Evolutionary conservation across 768 basidiomycete species (phyloP).

Genomic region (Tricholoma flavovirens): DNA sequence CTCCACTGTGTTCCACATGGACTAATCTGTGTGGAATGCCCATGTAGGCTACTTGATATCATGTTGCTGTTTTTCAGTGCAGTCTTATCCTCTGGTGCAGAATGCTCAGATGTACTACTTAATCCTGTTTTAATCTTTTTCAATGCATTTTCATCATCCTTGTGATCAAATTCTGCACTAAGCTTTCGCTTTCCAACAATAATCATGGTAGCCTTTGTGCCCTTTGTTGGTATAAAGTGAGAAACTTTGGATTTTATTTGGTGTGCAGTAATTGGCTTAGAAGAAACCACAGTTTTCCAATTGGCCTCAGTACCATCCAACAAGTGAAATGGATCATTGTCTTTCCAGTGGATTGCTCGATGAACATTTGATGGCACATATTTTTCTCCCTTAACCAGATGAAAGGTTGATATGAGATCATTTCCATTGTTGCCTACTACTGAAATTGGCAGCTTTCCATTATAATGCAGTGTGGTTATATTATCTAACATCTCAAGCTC

Average conservation of each 20-base stretch:
- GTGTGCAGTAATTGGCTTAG: neutral
- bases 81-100: too few relatives aligned
- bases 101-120: too few relatives aligned
- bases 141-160: neutral
- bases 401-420: neutral
- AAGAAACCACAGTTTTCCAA: neutral
- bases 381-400: neutral
- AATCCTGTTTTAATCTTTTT: neutral
- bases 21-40: neutral
- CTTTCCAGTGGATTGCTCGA: neutral
- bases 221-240: neutral
- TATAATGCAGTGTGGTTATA: slow-evolving; percentile 21
- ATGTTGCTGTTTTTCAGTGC: too few relatives aligned
- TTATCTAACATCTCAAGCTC: slow-evolving; percentile 33
- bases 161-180: neutral
- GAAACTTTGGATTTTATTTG: neutral
- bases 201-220: neutral
- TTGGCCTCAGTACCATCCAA: neutral
- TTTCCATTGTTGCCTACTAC: slow-evolving; percentile 10
- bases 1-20: slow-evolving; percentile 11
- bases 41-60: too few relatives aligned
- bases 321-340: neutral
- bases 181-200: neutral
- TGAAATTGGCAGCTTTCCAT: slow-evolving; percentile 9
- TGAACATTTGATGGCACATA: too few relatives aligned